Conservation (phyloP, 2,329 filamentous ascomycete genomes). For the Colletotrichum nymphaeae region DNA sequence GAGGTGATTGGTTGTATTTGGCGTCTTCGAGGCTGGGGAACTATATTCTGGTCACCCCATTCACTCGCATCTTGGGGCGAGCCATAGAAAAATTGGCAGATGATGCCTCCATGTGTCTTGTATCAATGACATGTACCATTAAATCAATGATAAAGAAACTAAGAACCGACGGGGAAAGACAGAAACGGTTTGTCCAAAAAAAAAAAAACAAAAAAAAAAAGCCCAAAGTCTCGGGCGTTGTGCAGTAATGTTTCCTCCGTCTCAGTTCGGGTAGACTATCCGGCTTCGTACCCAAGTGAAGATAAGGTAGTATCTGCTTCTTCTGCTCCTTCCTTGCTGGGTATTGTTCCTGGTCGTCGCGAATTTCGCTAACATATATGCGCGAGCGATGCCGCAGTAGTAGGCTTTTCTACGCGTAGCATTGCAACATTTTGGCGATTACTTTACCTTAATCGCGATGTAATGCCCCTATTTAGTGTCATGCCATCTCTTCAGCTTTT, state of each 20-base stretch:
- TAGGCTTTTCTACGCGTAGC: not conserved
- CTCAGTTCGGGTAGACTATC: not conserved
- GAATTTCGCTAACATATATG: not conserved
- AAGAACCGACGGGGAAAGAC: not conserved
- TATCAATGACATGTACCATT: slow-evolving; percentile 30
- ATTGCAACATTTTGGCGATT: not conserved
- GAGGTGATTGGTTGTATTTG: slow-evolving; percentile 16
- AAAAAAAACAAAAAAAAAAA: not conserved
- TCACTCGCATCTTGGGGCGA: not conserved
- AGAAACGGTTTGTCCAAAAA: not conserved
- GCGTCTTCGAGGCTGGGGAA: slow-evolving; percentile 23
- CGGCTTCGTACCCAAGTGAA: not conserved
- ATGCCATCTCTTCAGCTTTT: not conserved
- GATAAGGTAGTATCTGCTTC: not conserved
- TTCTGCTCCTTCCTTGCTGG: not conserved
- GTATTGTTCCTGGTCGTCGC: not conserved
- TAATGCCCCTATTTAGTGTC: not conserved
- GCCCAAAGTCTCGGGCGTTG: not conserved
- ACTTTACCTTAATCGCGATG: not conserved
- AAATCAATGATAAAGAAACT: slow-evolving; percentile 1
- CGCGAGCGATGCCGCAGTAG: not conserved
- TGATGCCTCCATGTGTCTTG: slow-evolving; percentile 10
- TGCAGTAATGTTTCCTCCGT: not conserved
- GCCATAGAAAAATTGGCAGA: slow-evolving; percentile 10
- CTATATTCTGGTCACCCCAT: not conserved